Percentiles rank a stretch among this genome's conserved stretches.
Evolutionary conservation across 495 filamentous ascomycete genomes (phyloP).

Genomic region (Patellaria atrata): DNA sequence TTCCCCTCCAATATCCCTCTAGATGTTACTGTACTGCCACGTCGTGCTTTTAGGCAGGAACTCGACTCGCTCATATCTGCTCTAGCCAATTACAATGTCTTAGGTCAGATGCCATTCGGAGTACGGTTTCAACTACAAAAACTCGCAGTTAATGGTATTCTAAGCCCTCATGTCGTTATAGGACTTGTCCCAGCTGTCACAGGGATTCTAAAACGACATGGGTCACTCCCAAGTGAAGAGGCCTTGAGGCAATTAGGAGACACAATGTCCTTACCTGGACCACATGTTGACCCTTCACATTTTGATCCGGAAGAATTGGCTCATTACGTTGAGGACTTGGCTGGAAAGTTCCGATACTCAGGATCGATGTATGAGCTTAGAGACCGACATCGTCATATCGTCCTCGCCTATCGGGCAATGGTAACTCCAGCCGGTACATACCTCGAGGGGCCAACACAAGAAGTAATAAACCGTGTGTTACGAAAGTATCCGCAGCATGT

Average conservation of each 20-base stretch:
- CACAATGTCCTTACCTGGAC: background rate
- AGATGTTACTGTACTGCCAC: background rate
- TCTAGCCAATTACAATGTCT: background rate
- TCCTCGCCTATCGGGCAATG: conserved; percentile 37
- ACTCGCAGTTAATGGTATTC: background rate
- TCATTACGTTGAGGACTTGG: background rate
- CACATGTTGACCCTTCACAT: background rate
- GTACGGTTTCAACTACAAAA: background rate
- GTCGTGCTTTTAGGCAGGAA: background rate
- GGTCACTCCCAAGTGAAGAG: background rate
- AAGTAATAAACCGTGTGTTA: conserved; percentile 54
- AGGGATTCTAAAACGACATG: background rate
- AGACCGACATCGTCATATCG: conserved; percentile 1
- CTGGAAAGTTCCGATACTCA: background rate
- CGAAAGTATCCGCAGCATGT: conserved; percentile 47
- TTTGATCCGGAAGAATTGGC: background rate
- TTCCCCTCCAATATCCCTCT: background rate
- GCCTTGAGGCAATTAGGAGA: background rate
- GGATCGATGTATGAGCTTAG: background rate
- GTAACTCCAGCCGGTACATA: conserved; percentile 49
- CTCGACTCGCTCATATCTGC: background rate
- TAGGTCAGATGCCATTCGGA: background rate
- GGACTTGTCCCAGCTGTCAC: background rate
- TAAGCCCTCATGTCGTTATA: background rate
- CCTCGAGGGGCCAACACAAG: conserved; percentile 51